Evolutionary conservation across 257 asterid genomes (phyloP).

Genomic region (Solanum habrochaites): DNA sequence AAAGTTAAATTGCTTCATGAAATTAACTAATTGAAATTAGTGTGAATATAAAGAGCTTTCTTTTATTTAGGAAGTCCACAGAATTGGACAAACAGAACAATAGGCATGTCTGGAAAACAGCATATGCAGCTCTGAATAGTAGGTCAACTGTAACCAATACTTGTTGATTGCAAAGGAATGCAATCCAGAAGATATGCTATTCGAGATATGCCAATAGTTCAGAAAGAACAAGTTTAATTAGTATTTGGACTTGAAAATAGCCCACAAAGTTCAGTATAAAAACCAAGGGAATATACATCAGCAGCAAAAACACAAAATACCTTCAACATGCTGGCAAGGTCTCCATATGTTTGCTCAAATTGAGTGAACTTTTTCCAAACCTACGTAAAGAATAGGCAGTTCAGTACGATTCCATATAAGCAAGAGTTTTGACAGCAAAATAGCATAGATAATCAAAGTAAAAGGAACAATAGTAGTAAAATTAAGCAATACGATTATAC

Average conservation of each 20-base stretch:
- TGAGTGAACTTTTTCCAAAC: constrained; percentile 84
- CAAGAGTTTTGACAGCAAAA: neutral
- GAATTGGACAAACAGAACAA: neutral
- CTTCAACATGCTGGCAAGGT: constrained; percentile 94
- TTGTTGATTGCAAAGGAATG: neutral
- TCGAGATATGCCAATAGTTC: neutral
- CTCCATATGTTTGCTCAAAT: constrained; percentile 96
- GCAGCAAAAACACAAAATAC: constrained; percentile 19
- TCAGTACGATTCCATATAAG: neutral
- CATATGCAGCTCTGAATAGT: neutral
- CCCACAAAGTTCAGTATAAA: neutral
- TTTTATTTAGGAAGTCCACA: neutral
- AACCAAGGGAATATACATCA: neutral
- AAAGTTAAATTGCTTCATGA: neutral
- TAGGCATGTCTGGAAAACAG: neutral
- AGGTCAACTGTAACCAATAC: neutral
- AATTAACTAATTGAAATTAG: neutral
- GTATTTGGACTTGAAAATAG: neutral
- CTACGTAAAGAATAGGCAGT: constrained; percentile 24
- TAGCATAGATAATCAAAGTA: neutral
- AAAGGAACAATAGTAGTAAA: neutral
- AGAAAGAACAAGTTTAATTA: neutral
- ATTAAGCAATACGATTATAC: neutral
- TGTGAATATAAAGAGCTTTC: neutral
- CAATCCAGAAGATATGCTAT: neutral